Evolutionary conservation across 148 eudicot species (phyloP).

Genomic region (Rheum nobile): DNA sequence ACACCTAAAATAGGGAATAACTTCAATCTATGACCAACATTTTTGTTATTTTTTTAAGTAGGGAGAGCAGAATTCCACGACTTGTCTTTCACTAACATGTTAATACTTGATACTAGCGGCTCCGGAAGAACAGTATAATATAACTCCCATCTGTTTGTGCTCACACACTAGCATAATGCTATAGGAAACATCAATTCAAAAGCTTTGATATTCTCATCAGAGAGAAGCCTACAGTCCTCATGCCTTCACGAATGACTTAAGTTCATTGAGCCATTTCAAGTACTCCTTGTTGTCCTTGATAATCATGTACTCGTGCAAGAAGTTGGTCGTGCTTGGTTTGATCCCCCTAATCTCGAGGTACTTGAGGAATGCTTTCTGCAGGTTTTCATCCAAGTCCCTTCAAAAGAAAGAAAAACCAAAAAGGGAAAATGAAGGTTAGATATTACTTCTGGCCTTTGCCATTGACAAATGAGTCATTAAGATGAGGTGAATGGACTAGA

Average conservation of each 20-base stretch:
- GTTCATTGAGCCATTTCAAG: constrained; percentile 43
- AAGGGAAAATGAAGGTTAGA: neutral
- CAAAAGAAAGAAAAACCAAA: neutral
- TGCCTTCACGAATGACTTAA: constrained; percentile 43
- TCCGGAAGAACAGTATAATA: neutral
- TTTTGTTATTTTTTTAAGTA: neutral
- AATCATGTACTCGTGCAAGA: constrained; percentile 56
- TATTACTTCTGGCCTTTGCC: neutral
- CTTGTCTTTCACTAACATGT: neutral
- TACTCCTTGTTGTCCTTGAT: constrained; percentile 55
- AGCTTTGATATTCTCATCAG: neutral
- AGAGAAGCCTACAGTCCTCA: constrained; percentile 9
- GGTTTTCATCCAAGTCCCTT: constrained; percentile 71
- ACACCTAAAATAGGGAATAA: neutral
- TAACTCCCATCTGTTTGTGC: neutral
- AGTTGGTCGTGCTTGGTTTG: constrained; percentile 52
- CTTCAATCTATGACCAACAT: neutral
- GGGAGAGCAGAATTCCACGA: neutral
- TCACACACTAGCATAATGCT: neutral
- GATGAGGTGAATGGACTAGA: neutral
- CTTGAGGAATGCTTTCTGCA: constrained; percentile 69
- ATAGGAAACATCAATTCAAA: neutral
- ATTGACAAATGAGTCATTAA: neutral
- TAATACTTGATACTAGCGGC: neutral
- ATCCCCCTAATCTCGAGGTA: constrained; percentile 62